These are phyloP conservation scores for Alternaria sp. DNA, from an alignment of 2,329 filamentous ascomycete genomes.

Conservation along the genomic window DNA sequence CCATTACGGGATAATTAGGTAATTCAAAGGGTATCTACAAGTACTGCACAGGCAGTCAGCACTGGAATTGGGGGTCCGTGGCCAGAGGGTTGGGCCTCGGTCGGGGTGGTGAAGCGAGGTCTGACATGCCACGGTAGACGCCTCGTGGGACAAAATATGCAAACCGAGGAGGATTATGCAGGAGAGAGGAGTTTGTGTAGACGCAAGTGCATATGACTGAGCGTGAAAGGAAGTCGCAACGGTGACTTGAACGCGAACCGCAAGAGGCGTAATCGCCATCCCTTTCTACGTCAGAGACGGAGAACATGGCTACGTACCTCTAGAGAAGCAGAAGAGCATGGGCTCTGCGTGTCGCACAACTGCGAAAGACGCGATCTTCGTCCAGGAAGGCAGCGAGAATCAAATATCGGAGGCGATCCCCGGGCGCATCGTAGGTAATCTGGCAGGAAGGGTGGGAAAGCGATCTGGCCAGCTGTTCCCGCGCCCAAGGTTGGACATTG, in stretches of 20 bases:
- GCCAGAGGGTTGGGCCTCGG: slow-evolving; percentile 10
- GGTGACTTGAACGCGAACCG: neutral
- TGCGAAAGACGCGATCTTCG: slow-evolving; percentile 3
- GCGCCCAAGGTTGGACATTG: slow-evolving; percentile 8
- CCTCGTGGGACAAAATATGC: slow-evolving; percentile 4
- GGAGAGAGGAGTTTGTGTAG: neutral
- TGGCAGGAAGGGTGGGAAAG: slow-evolving; percentile 10
- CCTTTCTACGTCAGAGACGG: slow-evolving; percentile 29
- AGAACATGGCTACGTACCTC: slow-evolving; percentile 34
- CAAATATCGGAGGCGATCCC: slow-evolving; percentile 32
- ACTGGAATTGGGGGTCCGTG: slow-evolving; percentile 6
- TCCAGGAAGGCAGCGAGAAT: slow-evolving; percentile 17
- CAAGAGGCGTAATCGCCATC: slow-evolving; percentile 19
- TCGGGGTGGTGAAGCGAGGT: slow-evolving; percentile 13
- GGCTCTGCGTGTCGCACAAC: slow-evolving; percentile 13
- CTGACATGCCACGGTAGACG: neutral
- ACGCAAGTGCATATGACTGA: neutral
- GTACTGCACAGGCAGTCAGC: slow-evolving; percentile 38
- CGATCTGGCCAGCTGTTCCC: slow-evolving; percentile 40
- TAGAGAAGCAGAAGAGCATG: slow-evolving; percentile 38
- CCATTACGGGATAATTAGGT: slow-evolving; percentile 42
- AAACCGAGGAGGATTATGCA: neutral
- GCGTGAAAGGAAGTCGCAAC: slow-evolving; percentile 2
- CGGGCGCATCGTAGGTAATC: slow-evolving; percentile 27
- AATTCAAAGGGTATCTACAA: slow-evolving; percentile 43